Evolutionary conservation across 2,329 filamentous ascomycete genomes (phyloP).

Genomic region (Verticillium alfalfae): DNA sequence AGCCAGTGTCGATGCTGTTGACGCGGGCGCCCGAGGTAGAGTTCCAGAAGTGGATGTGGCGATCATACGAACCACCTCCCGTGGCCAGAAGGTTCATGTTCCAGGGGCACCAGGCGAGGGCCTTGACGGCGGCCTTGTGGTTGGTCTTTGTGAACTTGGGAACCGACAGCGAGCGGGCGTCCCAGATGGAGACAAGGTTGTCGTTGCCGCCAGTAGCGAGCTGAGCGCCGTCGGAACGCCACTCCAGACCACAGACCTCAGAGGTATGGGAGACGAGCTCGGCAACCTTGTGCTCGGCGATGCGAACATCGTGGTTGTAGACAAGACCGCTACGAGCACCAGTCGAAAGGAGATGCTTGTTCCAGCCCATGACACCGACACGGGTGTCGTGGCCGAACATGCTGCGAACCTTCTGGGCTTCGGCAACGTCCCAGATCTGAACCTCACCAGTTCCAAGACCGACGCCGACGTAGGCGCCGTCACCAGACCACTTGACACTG

Average conservation of each 20-base stretch:
- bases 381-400: slow-evolving; percentile 98
- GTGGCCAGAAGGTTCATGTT: slow-evolving; percentile 95
- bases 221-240: slow-evolving; percentile 93
- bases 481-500: slow-evolving; percentile 97
- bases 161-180: slow-evolving; percentile 84
- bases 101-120: slow-evolving; percentile 98
- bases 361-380: slow-evolving; percentile 98
- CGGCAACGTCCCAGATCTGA: slow-evolving; percentile 98
- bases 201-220: slow-evolving; percentile 97
- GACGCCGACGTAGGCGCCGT: slow-evolving; percentile 93
- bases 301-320: slow-evolving; percentile 97
- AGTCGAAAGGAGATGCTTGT: slow-evolving; percentile 94
- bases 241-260: slow-evolving; percentile 96
- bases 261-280: slow-evolving; percentile 96
- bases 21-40: slow-evolving; percentile 93
- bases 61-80: slow-evolving; percentile 91
- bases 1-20: slow-evolving; percentile 98
- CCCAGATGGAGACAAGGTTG: slow-evolving; percentile 99
- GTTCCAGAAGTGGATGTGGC: slow-evolving; percentile 99
- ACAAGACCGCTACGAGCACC: slow-evolving; percentile 92
- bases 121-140: slow-evolving; percentile 98
- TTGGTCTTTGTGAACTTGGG: slow-evolving; percentile 99
- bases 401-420: slow-evolving; percentile 90
- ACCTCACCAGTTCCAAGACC: slow-evolving; percentile 93
- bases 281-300: slow-evolving; percentile 96